Evolutionary conservation across 139 green algal species (phyloP), one percentile per base, ranked within the genome.

Genomic region (Ostreobium quekettii): DNA sequence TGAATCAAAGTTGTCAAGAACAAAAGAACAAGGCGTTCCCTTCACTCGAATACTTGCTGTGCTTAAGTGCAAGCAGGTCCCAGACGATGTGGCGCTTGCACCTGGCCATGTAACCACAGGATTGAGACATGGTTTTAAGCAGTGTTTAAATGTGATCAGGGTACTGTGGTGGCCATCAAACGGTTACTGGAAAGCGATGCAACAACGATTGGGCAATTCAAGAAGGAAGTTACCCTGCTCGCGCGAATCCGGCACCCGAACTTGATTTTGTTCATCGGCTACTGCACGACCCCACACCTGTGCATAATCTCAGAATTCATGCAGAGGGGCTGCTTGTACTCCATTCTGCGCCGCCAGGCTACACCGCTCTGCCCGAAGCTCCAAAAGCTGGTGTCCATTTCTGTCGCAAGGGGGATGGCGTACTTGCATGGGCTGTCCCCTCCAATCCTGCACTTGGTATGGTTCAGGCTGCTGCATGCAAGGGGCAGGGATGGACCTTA

Each of bases 371-470:
- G 15, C 7, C 24, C 29, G 19, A 48, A 47, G 38, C 60, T 78
- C 71, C 71, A 81, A 69, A 64, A 67, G 28, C 38, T 76, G 22
- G 77, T 90, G 39, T 80, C 83, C 0, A 38, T 86, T 7, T 66
- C 64, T 35, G 85, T 91, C 2, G 83, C 85, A 11, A 67, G 83
- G 2, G 85, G 83, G 47, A 87, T 92, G 83, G 67, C 79, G 1
- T 89, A 96, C 77, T 77, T 96, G 46, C 89, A 96, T 78, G 83
- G 73, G 24, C 83, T 83, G 38, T 56, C 5, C 15, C 89, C 89
- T 2, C 81, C 89, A 47, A 89, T 96, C 47, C 64, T 96, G 58
- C 89, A 96, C 74, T 74, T 86, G 56, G 82, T 80, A 35, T 67
- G 68, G 2, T 29, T 32, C 2, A 28, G 36, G 2, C 11, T 59